Evolutionary conservation across 768 basidiomycete species (phyloP).

Genomic region (Phylloporus sp.): DNA sequence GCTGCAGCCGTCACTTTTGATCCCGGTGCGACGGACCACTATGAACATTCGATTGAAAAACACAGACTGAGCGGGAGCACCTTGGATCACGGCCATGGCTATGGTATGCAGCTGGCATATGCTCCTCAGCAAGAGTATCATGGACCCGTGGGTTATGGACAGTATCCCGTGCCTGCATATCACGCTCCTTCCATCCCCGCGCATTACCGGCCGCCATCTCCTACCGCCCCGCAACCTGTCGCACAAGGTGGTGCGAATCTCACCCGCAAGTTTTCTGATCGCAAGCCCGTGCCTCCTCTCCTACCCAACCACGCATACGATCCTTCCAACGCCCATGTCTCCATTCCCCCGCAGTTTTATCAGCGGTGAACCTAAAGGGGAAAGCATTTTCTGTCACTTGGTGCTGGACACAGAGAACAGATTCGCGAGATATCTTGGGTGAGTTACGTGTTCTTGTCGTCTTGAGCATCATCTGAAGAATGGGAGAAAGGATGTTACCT

Average conservation of each 20-base stretch:
- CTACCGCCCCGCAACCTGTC: constrained; percentile 7
- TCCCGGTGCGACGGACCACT: constrained; percentile 29
- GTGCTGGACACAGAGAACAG: neutral
- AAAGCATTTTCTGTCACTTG: neutral
- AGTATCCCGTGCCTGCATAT: constrained; percentile 12
- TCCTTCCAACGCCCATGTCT: constrained; percentile 19
- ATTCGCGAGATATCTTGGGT: constrained; percentile 5
- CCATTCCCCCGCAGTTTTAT: constrained; percentile 21
- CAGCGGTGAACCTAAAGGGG: constrained; percentile 1
- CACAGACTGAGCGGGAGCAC: constrained; percentile 22
- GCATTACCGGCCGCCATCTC: constrained; percentile 12
- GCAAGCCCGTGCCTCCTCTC: constrained; percentile 31
- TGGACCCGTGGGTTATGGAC: constrained; percentile 20
- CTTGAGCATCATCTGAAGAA: neutral
- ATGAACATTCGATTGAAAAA: constrained; percentile 23
- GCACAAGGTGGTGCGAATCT: constrained; percentile 28
- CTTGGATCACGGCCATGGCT: constrained; percentile 21
- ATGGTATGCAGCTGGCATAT: constrained; percentile 20
- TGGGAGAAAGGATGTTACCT: neutral
- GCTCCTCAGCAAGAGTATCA: constrained; percentile 17
- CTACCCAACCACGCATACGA: constrained; percentile 18
- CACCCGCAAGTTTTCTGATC: constrained; percentile 32
- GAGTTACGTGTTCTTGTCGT: neutral
- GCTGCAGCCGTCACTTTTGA: constrained; percentile 52
- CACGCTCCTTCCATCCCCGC: neutral